Percentiles rank a stretch among this genome's conserved stretches.
phyloP scores from a whole-genome alignment of 75 land plant genomes.

The Picea sitchensis region DNA sequence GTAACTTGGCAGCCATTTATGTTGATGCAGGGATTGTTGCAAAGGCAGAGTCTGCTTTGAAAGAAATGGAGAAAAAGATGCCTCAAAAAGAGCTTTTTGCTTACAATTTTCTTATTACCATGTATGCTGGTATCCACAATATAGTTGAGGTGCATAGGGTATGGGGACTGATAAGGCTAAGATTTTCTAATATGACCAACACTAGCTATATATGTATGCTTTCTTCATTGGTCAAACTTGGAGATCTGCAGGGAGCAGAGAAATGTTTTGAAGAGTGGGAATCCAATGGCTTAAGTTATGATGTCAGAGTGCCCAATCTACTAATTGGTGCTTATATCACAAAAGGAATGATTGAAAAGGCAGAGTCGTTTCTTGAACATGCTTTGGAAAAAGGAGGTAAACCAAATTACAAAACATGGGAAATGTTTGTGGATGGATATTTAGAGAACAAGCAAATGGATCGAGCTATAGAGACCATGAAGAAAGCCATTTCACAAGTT shows the following conservation, averaged over 20 bases:
- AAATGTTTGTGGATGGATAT: conserved; percentile 39
- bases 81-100: conserved; percentile 14
- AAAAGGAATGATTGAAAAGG: conserved; percentile 36
- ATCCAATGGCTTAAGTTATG: conserved; percentile 20
- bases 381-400: conserved; percentile 15
- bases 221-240: conserved; percentile 40
- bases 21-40: conserved; percentile 25
- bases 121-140: conserved; percentile 33
- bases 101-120: conserved; percentile 33
- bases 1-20: conserved; percentile 40
- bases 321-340: conserved; percentile 28
- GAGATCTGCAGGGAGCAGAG: conserved; percentile 29
- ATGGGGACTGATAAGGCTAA: conserved; percentile 26
- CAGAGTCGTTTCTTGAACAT: conserved; percentile 18
- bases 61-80: conserved; percentile 29
- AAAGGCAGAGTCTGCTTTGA: conserved; percentile 47
- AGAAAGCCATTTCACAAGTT: conserved; percentile 31
- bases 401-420: conserved; percentile 18
- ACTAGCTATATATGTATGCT: conserved; percentile 45
- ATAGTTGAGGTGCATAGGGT: conserved; percentile 26
- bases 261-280: conserved; percentile 39
- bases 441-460: conserved; percentile 22
- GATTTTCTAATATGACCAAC: conserved; percentile 17
- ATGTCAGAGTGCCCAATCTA: conserved; percentile 31
- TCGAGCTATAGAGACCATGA: conserved; percentile 24